A percentile compares a stretch with the other conserved stretches of the same genome.
phyloP scores from a whole-genome alignment of 805 yeast species.

The Komagataella pastoris region DNA sequence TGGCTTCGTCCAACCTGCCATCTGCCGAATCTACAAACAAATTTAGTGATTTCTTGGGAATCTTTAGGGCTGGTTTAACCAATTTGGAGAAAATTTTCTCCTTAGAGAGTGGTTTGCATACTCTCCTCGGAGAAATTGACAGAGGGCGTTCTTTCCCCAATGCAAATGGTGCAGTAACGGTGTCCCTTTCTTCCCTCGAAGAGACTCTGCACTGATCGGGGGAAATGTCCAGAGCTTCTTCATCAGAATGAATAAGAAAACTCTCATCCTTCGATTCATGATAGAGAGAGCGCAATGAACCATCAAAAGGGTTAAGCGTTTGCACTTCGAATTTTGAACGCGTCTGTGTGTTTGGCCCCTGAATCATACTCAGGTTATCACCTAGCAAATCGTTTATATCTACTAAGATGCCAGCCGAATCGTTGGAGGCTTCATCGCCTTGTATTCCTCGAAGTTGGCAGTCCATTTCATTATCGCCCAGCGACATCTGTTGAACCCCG shows the following conservation, averaged over 20 bases:
- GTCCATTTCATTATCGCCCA: constrained; percentile 18
- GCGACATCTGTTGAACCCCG: constrained; percentile 17
- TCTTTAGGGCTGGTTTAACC: not conserved
- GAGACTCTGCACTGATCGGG: not conserved
- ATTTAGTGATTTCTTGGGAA: constrained; percentile 15
- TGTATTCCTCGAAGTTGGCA: not conserved
- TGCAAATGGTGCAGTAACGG: not conserved
- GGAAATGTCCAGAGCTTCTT: not conserved
- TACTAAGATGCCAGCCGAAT: not conserved
- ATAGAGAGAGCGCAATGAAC: not conserved
- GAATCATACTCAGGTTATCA: not conserved
- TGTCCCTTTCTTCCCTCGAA: not conserved
- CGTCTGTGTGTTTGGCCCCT: not conserved
- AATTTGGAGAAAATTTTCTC: not conserved
- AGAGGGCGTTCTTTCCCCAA: not conserved
- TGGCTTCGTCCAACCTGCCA: constrained; percentile 48
- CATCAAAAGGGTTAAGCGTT: not conserved
- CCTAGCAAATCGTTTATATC: not conserved
- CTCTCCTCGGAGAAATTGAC: not conserved
- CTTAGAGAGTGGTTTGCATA: not conserved
- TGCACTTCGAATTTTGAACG: not conserved
- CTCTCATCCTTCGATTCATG: not conserved
- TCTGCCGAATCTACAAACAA: constrained; percentile 49
- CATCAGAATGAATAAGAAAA: not conserved
- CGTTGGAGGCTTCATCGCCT: not conserved